Conservation (phyloP, 495 filamentous ascomycete genomes). For the Alectoria sarmentosa region DNA sequence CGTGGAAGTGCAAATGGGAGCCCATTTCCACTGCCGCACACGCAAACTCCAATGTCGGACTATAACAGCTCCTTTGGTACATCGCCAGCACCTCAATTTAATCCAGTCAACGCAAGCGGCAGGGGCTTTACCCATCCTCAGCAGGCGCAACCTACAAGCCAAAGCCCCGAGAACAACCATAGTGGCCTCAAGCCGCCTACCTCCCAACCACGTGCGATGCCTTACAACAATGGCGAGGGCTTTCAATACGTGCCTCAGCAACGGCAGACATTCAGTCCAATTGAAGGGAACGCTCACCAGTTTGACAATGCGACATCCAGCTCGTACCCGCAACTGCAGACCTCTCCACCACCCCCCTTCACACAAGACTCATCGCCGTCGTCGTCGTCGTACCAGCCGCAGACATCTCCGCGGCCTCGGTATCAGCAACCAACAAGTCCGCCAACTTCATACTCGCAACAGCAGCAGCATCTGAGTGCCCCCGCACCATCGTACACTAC, state of each 20-base stretch:
- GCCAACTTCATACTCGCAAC: neutral
- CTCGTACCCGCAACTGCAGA: constrained; percentile 13
- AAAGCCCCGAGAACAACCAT: constrained; percentile 23
- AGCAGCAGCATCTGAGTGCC: constrained; percentile 13
- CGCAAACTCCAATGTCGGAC: constrained; percentile 15
- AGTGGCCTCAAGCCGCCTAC: constrained; percentile 15
- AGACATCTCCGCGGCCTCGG: neutral
- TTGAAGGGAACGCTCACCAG: constrained; percentile 8
- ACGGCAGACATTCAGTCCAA: constrained; percentile 16
- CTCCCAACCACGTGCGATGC: constrained; percentile 19
- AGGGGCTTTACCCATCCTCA: constrained; percentile 9
- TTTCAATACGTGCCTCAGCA: constrained; percentile 23
- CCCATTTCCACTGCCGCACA: neutral
- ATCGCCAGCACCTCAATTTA: constrained; percentile 19
- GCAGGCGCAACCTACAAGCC: constrained; percentile 1
- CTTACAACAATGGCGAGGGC: constrained; percentile 14
- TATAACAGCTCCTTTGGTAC: constrained; percentile 13
- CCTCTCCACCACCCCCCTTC: constrained; percentile 2
- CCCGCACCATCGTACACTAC: constrained; percentile 10
- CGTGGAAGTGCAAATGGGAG: constrained; percentile 1
- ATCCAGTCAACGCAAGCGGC: constrained; percentile 18
- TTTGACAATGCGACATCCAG: constrained; percentile 9
- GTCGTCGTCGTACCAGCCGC: neutral
- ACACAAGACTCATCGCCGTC: neutral
- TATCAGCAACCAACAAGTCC: constrained; percentile 5